Evolutionary conservation across 73 alveolate genomes (phyloP).

Genomic region (Stentor coeruleus): DNA sequence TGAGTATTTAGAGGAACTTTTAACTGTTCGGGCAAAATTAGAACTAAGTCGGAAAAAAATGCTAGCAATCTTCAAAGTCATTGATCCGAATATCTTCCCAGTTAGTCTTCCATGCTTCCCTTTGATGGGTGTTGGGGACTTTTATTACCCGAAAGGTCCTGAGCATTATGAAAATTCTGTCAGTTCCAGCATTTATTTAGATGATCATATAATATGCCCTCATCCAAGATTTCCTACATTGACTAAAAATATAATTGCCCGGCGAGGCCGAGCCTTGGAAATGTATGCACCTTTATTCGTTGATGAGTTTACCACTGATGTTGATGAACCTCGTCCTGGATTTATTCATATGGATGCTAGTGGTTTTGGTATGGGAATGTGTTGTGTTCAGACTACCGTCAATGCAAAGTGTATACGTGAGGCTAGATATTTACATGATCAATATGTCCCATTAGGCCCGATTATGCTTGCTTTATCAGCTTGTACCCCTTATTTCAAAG

Average conservation of each 20-base stretch:
- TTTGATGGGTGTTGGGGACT: conserved; percentile 30
- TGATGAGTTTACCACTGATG: conserved; percentile 71
- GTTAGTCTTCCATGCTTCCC: conserved; percentile 38
- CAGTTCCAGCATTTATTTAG: conserved; percentile 58
- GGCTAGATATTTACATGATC: conserved; percentile 67
- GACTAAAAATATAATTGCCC: conserved; percentile 65
- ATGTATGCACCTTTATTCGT: conserved; percentile 83
- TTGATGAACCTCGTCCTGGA: conserved; percentile 65
- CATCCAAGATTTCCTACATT: conserved; percentile 92
- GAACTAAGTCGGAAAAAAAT: conserved; percentile 34
- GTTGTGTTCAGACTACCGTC: conserved; percentile 62
- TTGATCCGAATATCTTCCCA: conserved; percentile 30
- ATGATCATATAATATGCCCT: conserved; percentile 82
- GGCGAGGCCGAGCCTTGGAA: conserved; percentile 86
- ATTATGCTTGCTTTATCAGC: conserved; percentile 71
- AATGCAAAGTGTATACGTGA: conserved; percentile 53
- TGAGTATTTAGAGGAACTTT: conserved; percentile 21
- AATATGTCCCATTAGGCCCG: conserved; percentile 62
- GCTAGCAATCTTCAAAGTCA: conserved; percentile 31
- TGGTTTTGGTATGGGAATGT: conserved; percentile 83
- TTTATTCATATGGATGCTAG: conserved; percentile 72
- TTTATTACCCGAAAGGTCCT: conserved; percentile 9
- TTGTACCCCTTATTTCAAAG: conserved; percentile 69
- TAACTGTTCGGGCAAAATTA: conserved; percentile 33
- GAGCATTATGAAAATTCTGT: conserved; percentile 44